Evolutionary conservation across 331 rosid genomes (phyloP).

Genomic region (Rosa hybrid): DNA sequence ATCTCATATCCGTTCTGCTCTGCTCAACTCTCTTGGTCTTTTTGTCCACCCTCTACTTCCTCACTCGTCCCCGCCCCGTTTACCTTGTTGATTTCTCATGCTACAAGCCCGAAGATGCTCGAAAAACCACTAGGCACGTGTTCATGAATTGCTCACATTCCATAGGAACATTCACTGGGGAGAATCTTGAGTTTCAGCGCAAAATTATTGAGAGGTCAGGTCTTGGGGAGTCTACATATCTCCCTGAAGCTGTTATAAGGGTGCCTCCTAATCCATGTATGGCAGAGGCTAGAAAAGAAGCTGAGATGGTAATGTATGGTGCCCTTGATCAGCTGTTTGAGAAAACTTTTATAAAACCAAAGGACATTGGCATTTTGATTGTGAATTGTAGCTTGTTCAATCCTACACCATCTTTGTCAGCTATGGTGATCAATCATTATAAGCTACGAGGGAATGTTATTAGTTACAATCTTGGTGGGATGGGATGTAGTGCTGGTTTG

Average conservation of each 20-base stretch:
- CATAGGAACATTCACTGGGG: constrained; percentile 41
- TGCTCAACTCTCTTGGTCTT: constrained; percentile 45
- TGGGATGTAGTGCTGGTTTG: constrained; percentile 69
- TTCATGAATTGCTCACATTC: constrained; percentile 46
- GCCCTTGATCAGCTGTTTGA: constrained; percentile 49
- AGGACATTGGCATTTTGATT: constrained; percentile 54
- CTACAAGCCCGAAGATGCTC: constrained; percentile 53
- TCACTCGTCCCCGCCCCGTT: constrained; percentile 44
- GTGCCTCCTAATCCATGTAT: constrained; percentile 52
- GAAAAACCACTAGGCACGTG: constrained; percentile 39
- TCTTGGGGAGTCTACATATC: constrained; percentile 52
- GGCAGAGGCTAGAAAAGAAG: constrained; percentile 62
- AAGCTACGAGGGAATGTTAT: constrained; percentile 53
- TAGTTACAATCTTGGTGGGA: constrained; percentile 54
- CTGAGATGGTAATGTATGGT: constrained; percentile 56
- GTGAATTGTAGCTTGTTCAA: constrained; percentile 63
- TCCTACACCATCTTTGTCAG: constrained; percentile 56
- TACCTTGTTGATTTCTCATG: constrained; percentile 61
- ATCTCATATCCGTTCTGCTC: constrained; percentile 41
- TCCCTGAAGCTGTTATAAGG: constrained; percentile 53
- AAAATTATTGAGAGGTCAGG: constrained; percentile 59
- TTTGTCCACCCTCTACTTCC: constrained; percentile 42
- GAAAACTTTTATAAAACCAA: constrained; percentile 42
- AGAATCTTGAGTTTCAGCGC: constrained; percentile 48
- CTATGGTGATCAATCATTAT: constrained; percentile 56